Evolutionary conservation across 768 basidiomycete genomes (phyloP).

Genomic region (Lactarius quietus): DNA sequence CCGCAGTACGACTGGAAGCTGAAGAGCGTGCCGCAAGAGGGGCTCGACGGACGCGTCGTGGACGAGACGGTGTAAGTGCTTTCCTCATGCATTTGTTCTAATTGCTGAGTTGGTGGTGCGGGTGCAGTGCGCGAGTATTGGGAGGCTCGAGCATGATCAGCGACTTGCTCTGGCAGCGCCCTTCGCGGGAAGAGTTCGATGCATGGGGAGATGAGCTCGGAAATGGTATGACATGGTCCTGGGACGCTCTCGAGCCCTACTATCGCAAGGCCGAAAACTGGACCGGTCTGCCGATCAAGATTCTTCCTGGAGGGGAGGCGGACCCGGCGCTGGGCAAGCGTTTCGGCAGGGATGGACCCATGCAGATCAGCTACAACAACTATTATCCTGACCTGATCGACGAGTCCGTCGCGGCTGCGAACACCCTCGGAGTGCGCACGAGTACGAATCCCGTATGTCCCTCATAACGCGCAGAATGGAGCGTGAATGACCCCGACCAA

Average conservation of each 20-base stretch:
- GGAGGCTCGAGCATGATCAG: conserved; percentile 26
- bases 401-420: conserved; percentile 21
- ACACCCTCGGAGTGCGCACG: conserved; percentile 16
- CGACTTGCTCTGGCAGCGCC: conserved; percentile 26
- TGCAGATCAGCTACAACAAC: conserved; percentile 25
- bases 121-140: conserved; percentile 18
- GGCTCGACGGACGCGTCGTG: conserved; percentile 20
- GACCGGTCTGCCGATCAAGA: conserved; percentile 18
- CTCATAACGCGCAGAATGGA: background rate
- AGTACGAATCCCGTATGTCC: conserved; percentile 21
- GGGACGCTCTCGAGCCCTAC: conserved; percentile 21
- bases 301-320: conserved; percentile 14
- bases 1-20: conserved; percentile 20
- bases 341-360: conserved; percentile 16
- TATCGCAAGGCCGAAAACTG: conserved; percentile 25
- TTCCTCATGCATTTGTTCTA: background rate
- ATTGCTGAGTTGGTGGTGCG: background rate
- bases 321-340: conserved; percentile 8
- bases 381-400: conserved; percentile 23
- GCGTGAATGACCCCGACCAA: background rate
- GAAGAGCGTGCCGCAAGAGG: conserved; percentile 24
- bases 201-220: conserved; percentile 22
- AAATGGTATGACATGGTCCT: conserved; percentile 22
- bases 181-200: conserved; percentile 23
- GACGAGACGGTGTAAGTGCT: conserved; percentile 19